Conservation (phyloP, 768 basidiomycete genomes). For the Pisolithus marmoratus region DNA sequence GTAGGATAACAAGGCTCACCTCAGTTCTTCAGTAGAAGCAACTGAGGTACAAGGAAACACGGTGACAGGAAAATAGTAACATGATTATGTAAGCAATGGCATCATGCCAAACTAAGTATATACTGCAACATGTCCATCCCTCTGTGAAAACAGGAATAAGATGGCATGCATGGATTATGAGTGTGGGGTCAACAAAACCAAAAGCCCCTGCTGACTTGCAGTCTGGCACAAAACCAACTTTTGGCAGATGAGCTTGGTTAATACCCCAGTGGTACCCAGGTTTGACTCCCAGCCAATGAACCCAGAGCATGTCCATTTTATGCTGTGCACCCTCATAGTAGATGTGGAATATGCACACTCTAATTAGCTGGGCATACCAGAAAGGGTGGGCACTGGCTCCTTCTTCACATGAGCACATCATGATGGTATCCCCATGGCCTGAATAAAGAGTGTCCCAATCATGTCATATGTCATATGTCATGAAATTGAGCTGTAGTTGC, state of each 20-base stretch:
- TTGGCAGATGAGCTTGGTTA: constrained; percentile 17
- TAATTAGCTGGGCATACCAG: constrained; percentile 18
- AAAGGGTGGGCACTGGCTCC: constrained; percentile 7
- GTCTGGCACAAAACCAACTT: constrained; percentile 26
- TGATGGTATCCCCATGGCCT: constrained; percentile 13
- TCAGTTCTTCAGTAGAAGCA: too few species aligned
- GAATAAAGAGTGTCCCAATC: constrained; percentile 16
- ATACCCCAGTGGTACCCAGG: constrained; percentile 12
- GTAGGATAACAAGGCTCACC: too few species aligned
- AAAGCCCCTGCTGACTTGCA: constrained; percentile 22
- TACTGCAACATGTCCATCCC: too few species aligned
- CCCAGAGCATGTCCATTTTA: constrained; percentile 31
- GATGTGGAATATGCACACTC: constrained; percentile 14
- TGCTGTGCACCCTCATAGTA: not conserved
- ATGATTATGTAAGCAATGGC: too few species aligned
- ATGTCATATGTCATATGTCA: constrained; percentile 14
- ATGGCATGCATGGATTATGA: constrained; percentile 24
- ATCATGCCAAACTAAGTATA: too few species aligned
- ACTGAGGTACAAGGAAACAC: too few species aligned
- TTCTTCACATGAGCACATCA: constrained; percentile 14
- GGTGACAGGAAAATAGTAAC: too few species aligned
- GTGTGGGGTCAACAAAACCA: constrained; percentile 30
- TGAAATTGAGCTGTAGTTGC: constrained; percentile 12
- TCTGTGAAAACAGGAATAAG: constrained; percentile 26
- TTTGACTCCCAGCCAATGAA: constrained; percentile 33